Evolutionary conservation across 2,329 filamentous ascomycete species (phyloP).

Genomic region (Cladorrhinum sp.): DNA sequence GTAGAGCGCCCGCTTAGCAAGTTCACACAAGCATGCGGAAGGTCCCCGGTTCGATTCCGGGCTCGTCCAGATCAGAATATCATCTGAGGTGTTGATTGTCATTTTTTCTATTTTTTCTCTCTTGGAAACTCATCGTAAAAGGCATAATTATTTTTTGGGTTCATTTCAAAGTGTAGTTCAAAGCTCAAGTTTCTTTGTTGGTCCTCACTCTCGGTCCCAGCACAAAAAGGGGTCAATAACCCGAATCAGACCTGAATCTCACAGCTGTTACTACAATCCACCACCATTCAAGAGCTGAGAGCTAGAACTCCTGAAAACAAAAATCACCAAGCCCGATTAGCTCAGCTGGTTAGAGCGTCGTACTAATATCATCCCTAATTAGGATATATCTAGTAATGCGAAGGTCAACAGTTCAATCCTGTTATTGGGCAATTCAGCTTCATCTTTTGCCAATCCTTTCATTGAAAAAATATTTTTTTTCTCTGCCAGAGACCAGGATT

Average conservation of each 20-base stretch:
- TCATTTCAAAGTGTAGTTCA: too few relatives aligned
- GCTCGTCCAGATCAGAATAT: slow-evolving; percentile 1
- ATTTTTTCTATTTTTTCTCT: too few relatives aligned
- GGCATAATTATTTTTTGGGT: too few relatives aligned
- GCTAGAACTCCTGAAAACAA: too few relatives aligned
- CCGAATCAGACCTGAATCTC: too few relatives aligned
- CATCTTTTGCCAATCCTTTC: neutral
- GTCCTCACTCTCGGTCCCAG: too few relatives aligned
- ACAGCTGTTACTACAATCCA: too few relatives aligned
- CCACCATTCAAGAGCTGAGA: too few relatives aligned
- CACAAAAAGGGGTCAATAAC: too few relatives aligned
- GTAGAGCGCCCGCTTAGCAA: slow-evolving; percentile 12
- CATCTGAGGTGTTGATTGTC: neutral
- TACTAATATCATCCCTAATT: slow-evolving; percentile 1
- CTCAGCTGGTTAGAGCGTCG: slow-evolving; percentile 6
- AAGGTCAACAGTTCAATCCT: slow-evolving; percentile 12
- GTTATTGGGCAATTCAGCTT: slow-evolving; percentile 7
- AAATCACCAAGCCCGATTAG: slow-evolving; percentile 8
- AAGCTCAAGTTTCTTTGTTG: too few relatives aligned
- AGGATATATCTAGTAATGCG: slow-evolving; percentile 7
- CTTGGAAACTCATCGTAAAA: too few relatives aligned
- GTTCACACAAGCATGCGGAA: slow-evolving; percentile 5
- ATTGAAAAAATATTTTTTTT: neutral
- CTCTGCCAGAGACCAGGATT: neutral
- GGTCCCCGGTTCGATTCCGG: slow-evolving; percentile 11